Evolutionary conservation across 768 basidiomycete species (phyloP).

Genomic region (Leucogyrophana mollusca): DNA sequence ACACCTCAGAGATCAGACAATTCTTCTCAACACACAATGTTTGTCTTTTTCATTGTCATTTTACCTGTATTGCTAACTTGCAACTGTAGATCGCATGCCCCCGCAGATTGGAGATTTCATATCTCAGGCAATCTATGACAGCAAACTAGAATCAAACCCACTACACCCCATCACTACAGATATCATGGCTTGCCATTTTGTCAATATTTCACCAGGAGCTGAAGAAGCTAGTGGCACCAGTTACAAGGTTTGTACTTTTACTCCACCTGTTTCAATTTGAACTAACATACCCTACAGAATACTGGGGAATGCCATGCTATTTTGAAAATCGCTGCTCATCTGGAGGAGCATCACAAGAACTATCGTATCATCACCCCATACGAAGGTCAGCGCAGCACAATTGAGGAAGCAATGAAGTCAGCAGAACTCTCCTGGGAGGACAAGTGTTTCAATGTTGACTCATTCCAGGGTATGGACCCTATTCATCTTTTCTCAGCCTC

Average conservation of each 20-base stretch:
- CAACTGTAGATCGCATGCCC: constrained; percentile 74
- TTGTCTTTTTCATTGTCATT: constrained; percentile 19
- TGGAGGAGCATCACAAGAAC: constrained; percentile 46
- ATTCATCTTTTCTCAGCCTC: background rate
- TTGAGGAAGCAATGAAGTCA: constrained; percentile 56
- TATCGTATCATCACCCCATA: constrained; percentile 82
- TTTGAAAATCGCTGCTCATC: constrained; percentile 53
- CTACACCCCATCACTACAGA: constrained; percentile 47
- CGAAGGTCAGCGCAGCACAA: constrained; percentile 61
- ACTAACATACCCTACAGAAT: constrained; percentile 47
- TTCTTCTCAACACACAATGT: constrained; percentile 79
- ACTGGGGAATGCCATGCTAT: constrained; percentile 52
- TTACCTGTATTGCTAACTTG: constrained; percentile 3
- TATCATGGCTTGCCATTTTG: constrained; percentile 57
- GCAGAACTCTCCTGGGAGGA: constrained; percentile 58
- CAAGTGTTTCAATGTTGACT: constrained; percentile 75
- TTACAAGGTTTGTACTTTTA: constrained; percentile 31
- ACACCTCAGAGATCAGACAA: constrained; percentile 47
- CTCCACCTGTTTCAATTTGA: constrained; percentile 1
- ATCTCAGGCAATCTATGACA: constrained; percentile 63
- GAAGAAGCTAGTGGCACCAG: constrained; percentile 38
- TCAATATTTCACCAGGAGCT: constrained; percentile 47
- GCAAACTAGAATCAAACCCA: constrained; percentile 52
- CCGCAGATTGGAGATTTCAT: constrained; percentile 75
- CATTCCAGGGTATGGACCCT: constrained; percentile 65